Conservation (phyloP, 371 early-diverging fungal genomes). For the Mucor mucedo region DNA sequence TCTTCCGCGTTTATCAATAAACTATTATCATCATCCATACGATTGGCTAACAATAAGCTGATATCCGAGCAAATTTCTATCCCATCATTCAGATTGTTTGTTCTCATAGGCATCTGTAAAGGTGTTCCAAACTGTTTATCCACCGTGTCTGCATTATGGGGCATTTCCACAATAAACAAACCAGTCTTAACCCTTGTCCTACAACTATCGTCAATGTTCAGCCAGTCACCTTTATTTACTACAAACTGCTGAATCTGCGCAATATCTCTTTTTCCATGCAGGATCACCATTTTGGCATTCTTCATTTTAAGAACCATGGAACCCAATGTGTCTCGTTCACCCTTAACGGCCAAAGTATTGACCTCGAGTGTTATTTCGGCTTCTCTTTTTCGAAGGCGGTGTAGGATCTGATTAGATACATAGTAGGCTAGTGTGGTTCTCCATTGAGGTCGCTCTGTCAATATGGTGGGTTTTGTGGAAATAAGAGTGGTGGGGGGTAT, state of each 20-base stretch:
- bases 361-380: constrained; percentile 36
- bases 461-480: constrained; percentile 34
- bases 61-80: constrained; percentile 33
- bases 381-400: constrained; percentile 28
- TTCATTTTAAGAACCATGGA: constrained; percentile 28
- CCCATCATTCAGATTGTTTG: constrained; percentile 11
- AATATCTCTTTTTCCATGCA: constrained; percentile 33
- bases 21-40: constrained; percentile 10
- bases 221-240: constrained; percentile 48
- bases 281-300: constrained; percentile 38
- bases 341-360: constrained; percentile 24
- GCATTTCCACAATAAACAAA: constrained; percentile 41
- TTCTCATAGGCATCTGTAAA: constrained; percentile 24
- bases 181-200: constrained; percentile 32
- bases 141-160: constrained; percentile 14
- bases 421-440: constrained; percentile 48
- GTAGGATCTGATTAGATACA: constrained; percentile 40
- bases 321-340: constrained; percentile 25
- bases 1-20: constrained; percentile 12
- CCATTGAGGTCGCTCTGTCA: constrained; percentile 32
- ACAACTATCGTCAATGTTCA: constrained; percentile 18
- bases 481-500: constrained; percentile 49
- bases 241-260: constrained; percentile 43
- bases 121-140: constrained; percentile 33
- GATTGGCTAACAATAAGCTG: constrained; percentile 15